These are phyloP conservation scores for Wallacemonas sp. DNA, from an alignment of 208 protist species.

Conservation along the genomic window DNA sequence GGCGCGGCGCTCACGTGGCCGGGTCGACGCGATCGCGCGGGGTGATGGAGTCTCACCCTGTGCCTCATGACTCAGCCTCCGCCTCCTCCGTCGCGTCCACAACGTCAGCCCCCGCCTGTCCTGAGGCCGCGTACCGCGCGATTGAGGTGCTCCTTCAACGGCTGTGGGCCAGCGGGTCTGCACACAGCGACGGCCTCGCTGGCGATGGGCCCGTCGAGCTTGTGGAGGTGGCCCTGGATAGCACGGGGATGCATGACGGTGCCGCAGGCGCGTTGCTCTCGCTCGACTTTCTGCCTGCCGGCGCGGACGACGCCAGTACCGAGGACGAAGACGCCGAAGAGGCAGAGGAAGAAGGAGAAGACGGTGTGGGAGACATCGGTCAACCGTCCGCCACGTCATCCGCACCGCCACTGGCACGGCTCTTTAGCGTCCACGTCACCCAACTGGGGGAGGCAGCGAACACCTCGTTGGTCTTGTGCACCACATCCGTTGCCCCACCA, in stretches of 20 bases:
- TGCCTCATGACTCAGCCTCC: too few species aligned
- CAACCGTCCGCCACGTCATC: neutral
- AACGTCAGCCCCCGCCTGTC: too few species aligned
- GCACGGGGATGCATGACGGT: neutral
- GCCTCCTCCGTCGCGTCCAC: too few species aligned
- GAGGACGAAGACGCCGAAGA: neutral
- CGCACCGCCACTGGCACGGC: neutral
- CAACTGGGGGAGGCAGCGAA: neutral
- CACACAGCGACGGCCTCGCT: neutral
- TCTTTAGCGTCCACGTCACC: neutral
- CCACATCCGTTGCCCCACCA: neutral
- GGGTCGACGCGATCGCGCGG: slow-evolving; percentile 11
- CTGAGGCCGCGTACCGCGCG: neutral
- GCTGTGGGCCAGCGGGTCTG: neutral
- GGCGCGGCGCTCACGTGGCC: neutral
- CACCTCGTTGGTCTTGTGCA: neutral
- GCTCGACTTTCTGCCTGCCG: neutral
- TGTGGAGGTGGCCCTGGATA: neutral
- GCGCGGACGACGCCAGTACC: neutral
- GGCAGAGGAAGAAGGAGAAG: neutral
- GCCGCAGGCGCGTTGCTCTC: neutral
- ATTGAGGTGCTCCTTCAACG: neutral
- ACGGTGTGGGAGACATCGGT: neutral
- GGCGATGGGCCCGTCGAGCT: neutral
- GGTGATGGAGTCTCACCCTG: neutral